phyloP scores from a whole-genome alignment of 2,329 filamentous ascomycete species.

The Phaeophleospora eucalypticola region DNA sequence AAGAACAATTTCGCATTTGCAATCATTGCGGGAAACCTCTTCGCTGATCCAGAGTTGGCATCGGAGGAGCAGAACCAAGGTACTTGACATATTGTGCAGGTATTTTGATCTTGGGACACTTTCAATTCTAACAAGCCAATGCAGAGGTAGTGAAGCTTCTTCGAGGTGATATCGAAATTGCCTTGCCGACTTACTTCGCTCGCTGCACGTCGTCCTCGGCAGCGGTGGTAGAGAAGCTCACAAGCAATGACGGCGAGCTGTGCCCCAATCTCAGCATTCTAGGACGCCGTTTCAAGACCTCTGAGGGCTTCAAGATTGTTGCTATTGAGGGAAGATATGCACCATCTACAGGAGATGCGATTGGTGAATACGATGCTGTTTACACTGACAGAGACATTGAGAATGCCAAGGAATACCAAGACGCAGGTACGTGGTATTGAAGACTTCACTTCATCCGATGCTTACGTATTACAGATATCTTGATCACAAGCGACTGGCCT shows the following conservation, averaged over 20 bases:
- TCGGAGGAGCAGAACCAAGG: constrained; percentile 47
- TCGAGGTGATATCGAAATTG: constrained; percentile 65
- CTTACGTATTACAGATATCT: constrained; percentile 62
- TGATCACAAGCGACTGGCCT: constrained; percentile 86
- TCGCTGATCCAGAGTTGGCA: constrained; percentile 49
- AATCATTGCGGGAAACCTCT: constrained; percentile 79
- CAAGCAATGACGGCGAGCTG: constrained; percentile 64
- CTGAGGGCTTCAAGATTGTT: constrained; percentile 84
- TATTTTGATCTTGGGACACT: no score
- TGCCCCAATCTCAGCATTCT: constrained; percentile 90
- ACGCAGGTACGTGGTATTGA: constrained; percentile 46
- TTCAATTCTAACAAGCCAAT: no score
- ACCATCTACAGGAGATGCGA: constrained; percentile 13
- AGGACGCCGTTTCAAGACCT: constrained; percentile 84
- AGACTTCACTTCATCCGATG: background rate
- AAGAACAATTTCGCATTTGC: constrained; percentile 89
- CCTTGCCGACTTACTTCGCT: constrained; percentile 87
- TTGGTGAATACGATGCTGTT: constrained; percentile 68
- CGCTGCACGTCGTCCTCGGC: constrained; percentile 68
- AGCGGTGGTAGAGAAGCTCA: constrained; percentile 66
- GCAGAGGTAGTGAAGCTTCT: constrained; percentile 54
- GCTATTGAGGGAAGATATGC: constrained; percentile 65
- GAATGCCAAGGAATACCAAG: constrained; percentile 58
- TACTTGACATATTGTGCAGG: no score
- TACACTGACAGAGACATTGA: constrained; percentile 69